Evolutionary conservation across 768 basidiomycete species (phyloP), one percentile per base, ranked within the genome.

Genomic region (Rhodosporidiobolus odoratus): DNA sequence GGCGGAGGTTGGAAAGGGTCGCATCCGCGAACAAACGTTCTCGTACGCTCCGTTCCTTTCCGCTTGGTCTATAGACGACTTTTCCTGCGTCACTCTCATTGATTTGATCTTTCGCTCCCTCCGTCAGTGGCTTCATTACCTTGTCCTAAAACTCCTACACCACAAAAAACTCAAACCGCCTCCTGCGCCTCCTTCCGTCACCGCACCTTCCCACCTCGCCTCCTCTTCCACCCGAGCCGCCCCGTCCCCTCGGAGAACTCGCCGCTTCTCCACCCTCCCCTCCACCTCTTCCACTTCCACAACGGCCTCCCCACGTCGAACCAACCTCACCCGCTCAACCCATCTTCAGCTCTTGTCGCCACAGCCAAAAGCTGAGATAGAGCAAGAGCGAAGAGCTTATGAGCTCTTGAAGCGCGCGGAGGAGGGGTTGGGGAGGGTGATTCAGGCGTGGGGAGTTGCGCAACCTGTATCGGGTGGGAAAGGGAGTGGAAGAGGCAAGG

Each of bases 71-170:
- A n/a, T n/a, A n/a, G n/a, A n/a, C n/a, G n/a, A n/a, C 43, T 16
- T 23, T 34, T 19, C 12, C 34, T n/a, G 17, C 47, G 30, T 48
- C 45, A 59, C 43, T 13, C 54, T 47, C 66, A 41, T 43, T 40
- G 34, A 17, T 48, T 35, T 7, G 5, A 30, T 30, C 1, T 30
- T 34, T 21, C 34, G 41, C 23, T 23, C 23, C 25, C 52, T 53
- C 52, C 19, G 68, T n/a, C 75, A 94, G 93, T 96, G 93, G 93
- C 81, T 95, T 27, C 90, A 93, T 76, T 93, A 94, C 79, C 82
- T 96, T 62, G 78, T 82, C n/a, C 79, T 80, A 61, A 92, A 92
- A 80, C 83, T 94, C 34, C 80, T 94, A 4, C 81, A 85, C 34
- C 82, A 82, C 41, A 92, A 92, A 78, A 84, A 84, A 50, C 81